Base-by-base conservation (phyloP, 139 green algal species). In the Volvox reticuliferus region DNA sequence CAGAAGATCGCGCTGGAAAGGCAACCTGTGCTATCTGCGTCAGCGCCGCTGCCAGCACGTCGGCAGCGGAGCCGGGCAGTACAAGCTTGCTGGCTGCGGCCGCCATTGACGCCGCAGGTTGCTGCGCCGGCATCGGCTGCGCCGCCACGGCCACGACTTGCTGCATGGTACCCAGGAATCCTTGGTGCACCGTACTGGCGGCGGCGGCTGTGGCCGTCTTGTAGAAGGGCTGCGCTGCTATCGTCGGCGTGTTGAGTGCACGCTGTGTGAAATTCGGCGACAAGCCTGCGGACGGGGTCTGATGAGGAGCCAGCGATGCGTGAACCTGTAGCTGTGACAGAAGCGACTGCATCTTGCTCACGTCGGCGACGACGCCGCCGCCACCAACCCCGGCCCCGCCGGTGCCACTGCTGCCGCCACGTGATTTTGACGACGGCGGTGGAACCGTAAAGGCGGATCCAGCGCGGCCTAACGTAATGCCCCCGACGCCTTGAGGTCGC, bases 241-340 rank as follows among this genome's bases (percentile, higher is more conserved):
- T 28, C 12, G 73, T 77, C 19, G 71, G 30, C 44, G 71, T 83
- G 30, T 76, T 35, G 37, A 90, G 32, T 21, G 86, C 73, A 28
- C 79, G 86, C 24, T 90, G 86, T 13, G 86, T 21, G 32, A 90
- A 90, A 14, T 12, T 65, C 6, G 86, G 73, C 19, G 50, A 32
- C 30, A 36, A 2, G 12, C 86, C 86, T 0, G 71, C 16, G 1
- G 30, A 0, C 0, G 73, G 9, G 20, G 30, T 20, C 44, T 33
- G 50, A 55, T 77, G 75, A 0, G 50, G n/a, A 14, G 55, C 50
- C n/a, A 90, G 71, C 21, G 86, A 90, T 5, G 86, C 73, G 37
- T 90, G 86, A 0, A 75, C 71, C 21, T 90, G 86, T 26, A 90
- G 86, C 86, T 90, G 86, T 22, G 73, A 69, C 13, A 90, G 71